Conservation (phyloP, 225 moss, liverwort and hornwort genomes). For the Straminergon stramineum region DNA sequence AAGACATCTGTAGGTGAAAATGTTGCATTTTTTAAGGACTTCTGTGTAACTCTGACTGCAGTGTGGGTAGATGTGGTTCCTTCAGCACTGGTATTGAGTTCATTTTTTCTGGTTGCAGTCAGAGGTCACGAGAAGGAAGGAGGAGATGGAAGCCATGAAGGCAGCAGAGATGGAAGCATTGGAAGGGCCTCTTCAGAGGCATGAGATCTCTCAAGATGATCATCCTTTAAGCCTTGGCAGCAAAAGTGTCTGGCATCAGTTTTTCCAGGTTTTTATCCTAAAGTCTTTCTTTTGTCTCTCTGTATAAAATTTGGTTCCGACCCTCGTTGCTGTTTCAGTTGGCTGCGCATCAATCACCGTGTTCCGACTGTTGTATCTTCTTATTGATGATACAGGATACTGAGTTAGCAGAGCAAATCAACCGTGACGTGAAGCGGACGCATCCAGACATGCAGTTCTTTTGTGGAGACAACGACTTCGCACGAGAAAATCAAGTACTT, state of each 20-base stretch:
- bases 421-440: slow-evolving; percentile 87
- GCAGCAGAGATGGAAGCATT: slow-evolving; percentile 59
- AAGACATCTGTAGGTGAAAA: not conserved
- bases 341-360: not conserved
- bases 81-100: not conserved
- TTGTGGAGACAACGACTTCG: slow-evolving; percentile 73
- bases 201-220: slow-evolving; percentile 88
- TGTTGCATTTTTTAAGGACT: not conserved
- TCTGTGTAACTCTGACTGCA: not conserved
- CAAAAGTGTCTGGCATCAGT: slow-evolving; percentile 92
- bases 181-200: slow-evolving; percentile 68
- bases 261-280: slow-evolving; percentile 55
- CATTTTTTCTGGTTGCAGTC: slow-evolving; percentile 45
- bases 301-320: not conserved
- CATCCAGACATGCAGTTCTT: slow-evolving; percentile 98
- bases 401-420: slow-evolving; percentile 91
- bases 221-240: slow-evolving; percentile 88
- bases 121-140: slow-evolving; percentile 80
- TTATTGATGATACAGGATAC: slow-evolving; percentile 49
- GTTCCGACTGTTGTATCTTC: not conserved
- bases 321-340: not conserved
- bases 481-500: slow-evolving; percentile 77
- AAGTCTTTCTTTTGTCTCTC: not conserved
- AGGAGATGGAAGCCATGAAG: slow-evolving; percentile 74
- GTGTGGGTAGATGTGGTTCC: not conserved